These are phyloP conservation scores for Colletotrichum falcatum DNA, from an alignment of 2,329 filamentous ascomycete genomes.

Conservation along the genomic window DNA sequence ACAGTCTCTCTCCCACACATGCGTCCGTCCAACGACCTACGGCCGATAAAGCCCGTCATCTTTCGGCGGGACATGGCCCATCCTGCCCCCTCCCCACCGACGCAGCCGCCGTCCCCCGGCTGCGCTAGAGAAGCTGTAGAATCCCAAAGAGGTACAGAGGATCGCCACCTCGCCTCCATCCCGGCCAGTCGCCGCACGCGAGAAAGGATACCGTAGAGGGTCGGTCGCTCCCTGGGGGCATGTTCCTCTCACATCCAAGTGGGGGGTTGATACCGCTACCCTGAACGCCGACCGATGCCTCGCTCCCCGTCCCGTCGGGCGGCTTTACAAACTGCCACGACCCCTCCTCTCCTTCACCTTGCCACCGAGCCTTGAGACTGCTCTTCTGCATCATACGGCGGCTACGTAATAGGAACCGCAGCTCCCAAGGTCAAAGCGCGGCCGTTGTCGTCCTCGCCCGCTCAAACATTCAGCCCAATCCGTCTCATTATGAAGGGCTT, in stretches of 20 bases:
- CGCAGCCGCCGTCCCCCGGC: conserved; percentile 4
- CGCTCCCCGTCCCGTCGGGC: conserved; percentile 5
- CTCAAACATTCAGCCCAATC: not conserved
- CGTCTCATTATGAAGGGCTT: conserved; percentile 27
- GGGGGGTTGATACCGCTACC: conserved; percentile 12
- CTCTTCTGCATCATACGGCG: not conserved
- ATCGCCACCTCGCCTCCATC: conserved; percentile 24
- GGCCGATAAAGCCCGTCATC: not conserved
- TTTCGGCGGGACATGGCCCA: conserved; percentile 16
- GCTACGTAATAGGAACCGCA: not conserved
- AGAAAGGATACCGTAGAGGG: not conserved
- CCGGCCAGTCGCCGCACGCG: conserved; percentile 22
- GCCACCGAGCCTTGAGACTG: conserved; percentile 1
- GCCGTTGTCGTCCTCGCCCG: not conserved
- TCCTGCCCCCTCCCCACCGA: conserved; percentile 2
- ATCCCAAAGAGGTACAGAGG: conserved; percentile 18
- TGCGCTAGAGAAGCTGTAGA: conserved; percentile 30
- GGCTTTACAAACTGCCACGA: not conserved
- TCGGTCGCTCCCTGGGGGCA: not conserved
- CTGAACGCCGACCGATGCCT: conserved; percentile 6
- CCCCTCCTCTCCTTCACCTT: conserved; percentile 8
- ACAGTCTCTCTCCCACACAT: not conserved
- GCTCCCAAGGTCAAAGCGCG: not conserved
- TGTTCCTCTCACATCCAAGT: conserved; percentile 23
- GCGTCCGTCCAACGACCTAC: not conserved